A percentile compares a stretch with the other conserved stretches of the same genome.
Conservation (phyloP, 306 rosid species). For the Luffa aegyptiaca region DNA sequence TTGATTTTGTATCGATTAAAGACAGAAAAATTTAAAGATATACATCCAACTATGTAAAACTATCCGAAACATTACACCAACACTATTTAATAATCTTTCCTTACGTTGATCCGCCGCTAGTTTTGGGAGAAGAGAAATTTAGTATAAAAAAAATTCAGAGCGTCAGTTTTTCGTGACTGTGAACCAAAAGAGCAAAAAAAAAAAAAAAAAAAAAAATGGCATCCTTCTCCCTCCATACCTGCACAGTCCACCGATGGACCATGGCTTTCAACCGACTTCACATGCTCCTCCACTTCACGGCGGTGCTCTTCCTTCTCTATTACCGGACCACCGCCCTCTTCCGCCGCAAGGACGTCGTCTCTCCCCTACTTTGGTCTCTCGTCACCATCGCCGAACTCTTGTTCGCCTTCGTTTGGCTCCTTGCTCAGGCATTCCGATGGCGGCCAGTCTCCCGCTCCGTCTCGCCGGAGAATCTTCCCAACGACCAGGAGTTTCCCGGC, state of each 20-base stretch:
- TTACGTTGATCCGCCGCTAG: too few species aligned
- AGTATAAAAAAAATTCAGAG: too few species aligned
- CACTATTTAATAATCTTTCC: too few species aligned
- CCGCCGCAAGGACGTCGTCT: constrained; percentile 11
- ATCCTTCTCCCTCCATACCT: constrained; percentile 24
- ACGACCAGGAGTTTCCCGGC: constrained; percentile 37
- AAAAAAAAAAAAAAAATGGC: background rate
- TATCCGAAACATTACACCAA: too few species aligned
- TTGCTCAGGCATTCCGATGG: constrained; percentile 46
- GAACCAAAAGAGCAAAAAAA: too few species aligned
- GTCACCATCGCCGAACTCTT: constrained; percentile 45
- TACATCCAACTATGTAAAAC: too few species aligned
- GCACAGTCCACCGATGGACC: constrained; percentile 17
- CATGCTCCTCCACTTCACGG: constrained; percentile 32
- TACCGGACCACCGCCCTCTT: constrained; percentile 36
- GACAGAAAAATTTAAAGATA: too few species aligned
- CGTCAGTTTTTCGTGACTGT: too few species aligned
- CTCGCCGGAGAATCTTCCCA: constrained; percentile 48
- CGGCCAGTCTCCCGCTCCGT: constrained; percentile 35
- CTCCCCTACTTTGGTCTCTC: constrained; percentile 37
- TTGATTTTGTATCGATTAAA: too few species aligned
- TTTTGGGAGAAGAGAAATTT: too few species aligned
- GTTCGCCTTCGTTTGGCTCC: constrained; percentile 55
- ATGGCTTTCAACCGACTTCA: constrained; percentile 28
- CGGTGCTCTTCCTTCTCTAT: constrained; percentile 37